Evolutionary conservation across 805 yeast species (phyloP), one percentile per base, ranked within the genome.

Genomic region (Tanozyma kutaoensis): DNA sequence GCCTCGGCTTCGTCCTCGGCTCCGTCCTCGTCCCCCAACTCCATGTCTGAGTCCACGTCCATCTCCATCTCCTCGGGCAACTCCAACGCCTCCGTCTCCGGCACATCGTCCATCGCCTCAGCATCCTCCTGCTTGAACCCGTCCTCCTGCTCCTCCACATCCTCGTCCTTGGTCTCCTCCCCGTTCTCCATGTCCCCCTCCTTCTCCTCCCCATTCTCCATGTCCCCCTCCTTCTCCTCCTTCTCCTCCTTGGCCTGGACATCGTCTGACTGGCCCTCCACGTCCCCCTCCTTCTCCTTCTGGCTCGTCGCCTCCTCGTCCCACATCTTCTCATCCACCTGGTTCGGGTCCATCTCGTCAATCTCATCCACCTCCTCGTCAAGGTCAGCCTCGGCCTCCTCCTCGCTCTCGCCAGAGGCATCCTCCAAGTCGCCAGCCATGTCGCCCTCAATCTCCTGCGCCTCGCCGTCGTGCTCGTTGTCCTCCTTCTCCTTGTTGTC

Each of bases 251-350:
- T 5, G 9, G 5, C 21, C 5, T 10, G 11, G 5, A 11, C 10
- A 6, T 20, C 12, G 5, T 55, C 59, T 21, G 51, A 38, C 15
- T 52, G 66, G 7, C 70, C 69, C 14, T 60, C 55, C 30, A 64
- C 71, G 26, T 52, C 48, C 6, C 60, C 66, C 29, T 55, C 58
- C 52, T 65, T 54, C 30, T 71, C 70, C 26, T 66, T 71, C 21
- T 49, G 50, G n/a, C 45, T 84, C 30, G 73, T 66, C 9, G 77
- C 80, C 46, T 88, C 85, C 43, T 86, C 96, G 43, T 88, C 91
- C 95, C 97, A 88, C 95, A 84, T 84, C 54, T 84, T 88, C 38
- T 88, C 96, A 48, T 88, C 97, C 26, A 88, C 72, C 3, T 95
- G 94, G 52, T 85, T 82, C 2, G 95, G 95, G 60, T 86, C 97